Evolutionary conservation across 495 filamentous ascomycete species (phyloP).

Genomic region (Trichoderma orchidacearum): DNA sequence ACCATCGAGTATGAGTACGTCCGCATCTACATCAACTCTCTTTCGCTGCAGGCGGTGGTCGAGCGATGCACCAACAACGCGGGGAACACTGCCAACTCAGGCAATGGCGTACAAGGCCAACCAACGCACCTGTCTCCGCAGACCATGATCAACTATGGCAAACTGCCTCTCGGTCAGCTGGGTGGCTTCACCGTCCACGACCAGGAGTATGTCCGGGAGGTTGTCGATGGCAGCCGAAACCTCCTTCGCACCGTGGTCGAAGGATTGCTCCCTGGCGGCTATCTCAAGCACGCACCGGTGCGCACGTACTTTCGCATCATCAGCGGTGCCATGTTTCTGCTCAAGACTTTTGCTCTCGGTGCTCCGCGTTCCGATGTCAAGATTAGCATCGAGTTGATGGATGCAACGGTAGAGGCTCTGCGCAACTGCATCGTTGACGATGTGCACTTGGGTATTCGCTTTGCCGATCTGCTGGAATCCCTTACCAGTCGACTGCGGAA

Average conservation of each 20-base stretch:
- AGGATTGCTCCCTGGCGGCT: constrained; percentile 64
- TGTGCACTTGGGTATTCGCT: constrained; percentile 86
- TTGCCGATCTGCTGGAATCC: constrained; percentile 81
- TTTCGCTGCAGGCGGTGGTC: constrained; percentile 87
- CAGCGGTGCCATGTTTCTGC: constrained; percentile 86
- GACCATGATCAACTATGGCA: constrained; percentile 43
- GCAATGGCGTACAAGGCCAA: constrained; percentile 13
- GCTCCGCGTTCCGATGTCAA: constrained; percentile 81
- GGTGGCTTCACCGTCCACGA: constrained; percentile 44
- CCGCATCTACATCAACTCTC: constrained; percentile 81
- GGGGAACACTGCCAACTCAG: constrained; percentile 25
- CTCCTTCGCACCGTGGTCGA: constrained; percentile 75
- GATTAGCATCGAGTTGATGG: constrained; percentile 67
- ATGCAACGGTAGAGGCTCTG: constrained; percentile 65
- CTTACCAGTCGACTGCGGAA: constrained; percentile 60
- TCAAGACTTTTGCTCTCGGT: constrained; percentile 86
- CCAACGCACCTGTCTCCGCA: constrained; percentile 31
- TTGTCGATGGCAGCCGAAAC: constrained; percentile 75
- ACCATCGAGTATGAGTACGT: constrained; percentile 87
- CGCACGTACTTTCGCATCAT: constrained; percentile 91
- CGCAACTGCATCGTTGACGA: constrained; percentile 85
- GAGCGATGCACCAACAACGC: constrained; percentile 77
- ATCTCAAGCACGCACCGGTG: constrained; percentile 84
- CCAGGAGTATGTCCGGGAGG: constrained; percentile 72
- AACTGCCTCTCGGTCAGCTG: constrained; percentile 38